Evolutionary conservation across 192 early-diverging fungal species (phyloP), one percentile per base, ranked within the genome.

Genomic region (Umbelopsis sp.): DNA sequence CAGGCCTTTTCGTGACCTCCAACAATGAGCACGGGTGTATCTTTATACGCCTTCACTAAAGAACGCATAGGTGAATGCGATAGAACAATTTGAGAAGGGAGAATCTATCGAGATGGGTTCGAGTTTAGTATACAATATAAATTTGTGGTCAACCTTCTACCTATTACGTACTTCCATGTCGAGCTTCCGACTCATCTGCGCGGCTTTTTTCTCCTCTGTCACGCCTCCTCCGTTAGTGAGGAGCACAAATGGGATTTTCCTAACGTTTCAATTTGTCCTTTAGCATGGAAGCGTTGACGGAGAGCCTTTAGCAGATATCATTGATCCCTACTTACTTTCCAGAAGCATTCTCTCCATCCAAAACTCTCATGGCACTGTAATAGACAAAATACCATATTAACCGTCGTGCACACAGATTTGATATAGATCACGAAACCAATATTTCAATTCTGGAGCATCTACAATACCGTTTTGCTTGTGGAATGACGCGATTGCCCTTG

Each of bases 181-280:
- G 14, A 94, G 71, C 44, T 80, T 79, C 51, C 77, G 29, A 34
- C 81, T 85, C 26, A 97, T 84, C 65, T 93, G 87, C 1, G 74
- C 71, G 0, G 95, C 93, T 72, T 94, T 96, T 50, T 75, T 72
- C 2, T 80, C 80, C 78, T 96, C 95, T 0, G 84, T 84, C 22
- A 93, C 82, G 20, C 95, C 95, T 41, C 95, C 94, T 21, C 96
- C 95, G 68, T 97, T 97, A 7, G 96, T 96, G 66, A 97, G 71
- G 17, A 95, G 82, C 22, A 95, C 85, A 79, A 87, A 94, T 20
- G 91, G 92, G 26, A 94, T 84, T 17, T 84, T 84, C 71, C 85
- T 88, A 68, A 66, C 66, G 59, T 12, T 49, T 49, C n/a, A 49
- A 49, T 6, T 49, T 17, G 22, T 26, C 38, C 38, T 41, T 41